A percentile compares a stretch with the other conserved stretches of the same genome.
These are phyloP conservation scores for Roridomyces roridus DNA, from an alignment of 768 basidiomycete species.

Conservation along the genomic window DNA sequence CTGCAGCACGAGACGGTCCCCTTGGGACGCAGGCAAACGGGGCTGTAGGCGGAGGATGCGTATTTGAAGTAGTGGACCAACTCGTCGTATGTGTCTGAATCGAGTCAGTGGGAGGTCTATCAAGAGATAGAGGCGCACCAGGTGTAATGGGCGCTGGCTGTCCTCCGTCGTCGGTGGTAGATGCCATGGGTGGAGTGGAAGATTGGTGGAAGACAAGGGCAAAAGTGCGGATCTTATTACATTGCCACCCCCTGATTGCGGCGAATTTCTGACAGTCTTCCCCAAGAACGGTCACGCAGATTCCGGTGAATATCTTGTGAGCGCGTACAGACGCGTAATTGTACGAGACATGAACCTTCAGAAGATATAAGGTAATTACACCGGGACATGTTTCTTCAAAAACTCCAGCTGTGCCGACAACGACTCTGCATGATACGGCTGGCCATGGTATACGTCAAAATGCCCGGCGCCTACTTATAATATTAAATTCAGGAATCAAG, in stretches of 20 bases:
- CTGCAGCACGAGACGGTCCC: constrained; percentile 49
- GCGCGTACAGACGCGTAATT: too few relatives aligned
- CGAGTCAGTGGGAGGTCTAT: background rate
- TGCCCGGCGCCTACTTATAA: constrained; percentile 23
- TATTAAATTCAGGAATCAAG: background rate
- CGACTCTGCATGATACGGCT: constrained; percentile 23
- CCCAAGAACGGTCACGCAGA: too few relatives aligned
- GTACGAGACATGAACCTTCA: too few relatives aligned
- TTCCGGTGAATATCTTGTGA: too few relatives aligned
- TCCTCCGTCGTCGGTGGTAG: background rate
- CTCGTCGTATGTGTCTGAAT: constrained; percentile 43
- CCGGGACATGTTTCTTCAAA: constrained; percentile 31
- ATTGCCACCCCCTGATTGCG: too few relatives aligned
- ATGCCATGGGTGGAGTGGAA: background rate
- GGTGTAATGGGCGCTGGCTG: constrained; percentile 2
- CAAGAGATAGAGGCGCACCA: background rate
- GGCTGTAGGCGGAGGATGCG: constrained; percentile 55
- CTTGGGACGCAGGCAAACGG: constrained; percentile 55
- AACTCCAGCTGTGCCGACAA: constrained; percentile 31
- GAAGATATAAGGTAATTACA: constrained; percentile 2
- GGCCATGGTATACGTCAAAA: constrained; percentile 33
- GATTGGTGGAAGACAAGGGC: too few relatives aligned
- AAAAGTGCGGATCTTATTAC: too few relatives aligned
- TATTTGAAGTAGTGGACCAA: constrained; percentile 62
- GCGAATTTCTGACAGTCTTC: too few relatives aligned